Percentiles rank a stretch among this genome's conserved stretches.
These are phyloP conservation scores for Bipolaris cookei DNA, from an alignment of 2,329 filamentous ascomycete genomes.

Conservation along the genomic window DNA sequence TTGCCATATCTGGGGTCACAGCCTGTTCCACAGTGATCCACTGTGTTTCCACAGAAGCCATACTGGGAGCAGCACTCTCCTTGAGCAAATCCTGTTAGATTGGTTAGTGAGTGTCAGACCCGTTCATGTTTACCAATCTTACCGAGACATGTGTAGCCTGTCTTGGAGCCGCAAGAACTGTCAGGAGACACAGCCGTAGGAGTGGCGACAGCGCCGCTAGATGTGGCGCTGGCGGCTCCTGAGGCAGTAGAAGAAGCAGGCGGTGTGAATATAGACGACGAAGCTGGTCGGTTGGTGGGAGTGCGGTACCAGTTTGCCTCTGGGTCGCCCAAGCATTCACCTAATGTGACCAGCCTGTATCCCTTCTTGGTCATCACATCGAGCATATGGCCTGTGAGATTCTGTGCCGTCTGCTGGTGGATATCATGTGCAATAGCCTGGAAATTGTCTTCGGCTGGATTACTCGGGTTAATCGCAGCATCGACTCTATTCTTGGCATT, in stretches of 20 bases:
- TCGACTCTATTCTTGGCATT: constrained; percentile 50
- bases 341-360: constrained; percentile 54
- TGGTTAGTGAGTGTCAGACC: neutral
- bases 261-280: constrained; percentile 16
- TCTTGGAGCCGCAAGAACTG: constrained; percentile 26
- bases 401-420: constrained; percentile 52
- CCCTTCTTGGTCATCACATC: constrained; percentile 43
- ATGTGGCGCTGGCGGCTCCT: constrained; percentile 7
- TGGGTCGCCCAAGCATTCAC: constrained; percentile 55
- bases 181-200: constrained; percentile 17
- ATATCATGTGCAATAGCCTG: constrained; percentile 61
- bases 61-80: constrained; percentile 49
- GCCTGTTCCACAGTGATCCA: constrained; percentile 33
- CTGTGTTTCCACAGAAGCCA: constrained; percentile 47
- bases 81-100: constrained; percentile 29
- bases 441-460: constrained; percentile 44
- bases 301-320: constrained; percentile 56
- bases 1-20: constrained; percentile 40
- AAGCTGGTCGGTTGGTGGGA: constrained; percentile 16
- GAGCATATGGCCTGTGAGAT: constrained; percentile 53
- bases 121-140: neutral
- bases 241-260: constrained; percentile 26
- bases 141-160: constrained; percentile 29
- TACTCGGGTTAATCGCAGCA: constrained; percentile 47
- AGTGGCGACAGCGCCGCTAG: constrained; percentile 11